These are phyloP conservation scores for Septoria linicola DNA, from an alignment of 2,329 filamentous ascomycete species.

Conservation along the genomic window DNA sequence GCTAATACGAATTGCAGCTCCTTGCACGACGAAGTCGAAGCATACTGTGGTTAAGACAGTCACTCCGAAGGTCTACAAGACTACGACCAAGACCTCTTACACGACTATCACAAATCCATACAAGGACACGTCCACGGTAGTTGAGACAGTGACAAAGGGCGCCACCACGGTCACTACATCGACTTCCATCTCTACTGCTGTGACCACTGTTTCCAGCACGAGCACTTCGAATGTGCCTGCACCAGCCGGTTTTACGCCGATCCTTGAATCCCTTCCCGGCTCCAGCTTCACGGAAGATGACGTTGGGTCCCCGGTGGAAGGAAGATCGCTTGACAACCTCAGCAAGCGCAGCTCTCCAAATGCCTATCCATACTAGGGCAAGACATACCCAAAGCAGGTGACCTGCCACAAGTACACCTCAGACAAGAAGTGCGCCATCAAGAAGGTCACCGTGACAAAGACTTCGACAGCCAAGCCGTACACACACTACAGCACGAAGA, in stretches of 20 bases:
- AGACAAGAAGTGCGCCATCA: neutral
- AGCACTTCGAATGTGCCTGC: neutral
- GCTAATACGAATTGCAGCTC: no score
- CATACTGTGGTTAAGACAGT: neutral
- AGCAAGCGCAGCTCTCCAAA: neutral
- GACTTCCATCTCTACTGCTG: neutral
- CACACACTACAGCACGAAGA: neutral
- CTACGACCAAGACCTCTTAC: neutral
- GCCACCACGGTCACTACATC: neutral
- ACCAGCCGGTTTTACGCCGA: neutral
- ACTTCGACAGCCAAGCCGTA: neutral
- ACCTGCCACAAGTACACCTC: neutral
- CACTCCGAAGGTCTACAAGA: neutral
- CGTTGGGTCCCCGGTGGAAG: neutral
- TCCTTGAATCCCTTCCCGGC: neutral
- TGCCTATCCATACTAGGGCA: neutral
- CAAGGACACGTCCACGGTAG: neutral
- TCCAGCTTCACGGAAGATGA: no score
- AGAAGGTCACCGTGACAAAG: neutral
- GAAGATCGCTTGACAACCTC: neutral
- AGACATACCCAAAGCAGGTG: neutral
- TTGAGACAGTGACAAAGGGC: neutral
- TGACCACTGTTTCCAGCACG: neutral
- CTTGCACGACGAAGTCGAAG: neutral
- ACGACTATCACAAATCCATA: neutral